Conservation (phyloP, 495 filamentous ascomycete genomes). For the Aspergillus funiculosus region DNA sequence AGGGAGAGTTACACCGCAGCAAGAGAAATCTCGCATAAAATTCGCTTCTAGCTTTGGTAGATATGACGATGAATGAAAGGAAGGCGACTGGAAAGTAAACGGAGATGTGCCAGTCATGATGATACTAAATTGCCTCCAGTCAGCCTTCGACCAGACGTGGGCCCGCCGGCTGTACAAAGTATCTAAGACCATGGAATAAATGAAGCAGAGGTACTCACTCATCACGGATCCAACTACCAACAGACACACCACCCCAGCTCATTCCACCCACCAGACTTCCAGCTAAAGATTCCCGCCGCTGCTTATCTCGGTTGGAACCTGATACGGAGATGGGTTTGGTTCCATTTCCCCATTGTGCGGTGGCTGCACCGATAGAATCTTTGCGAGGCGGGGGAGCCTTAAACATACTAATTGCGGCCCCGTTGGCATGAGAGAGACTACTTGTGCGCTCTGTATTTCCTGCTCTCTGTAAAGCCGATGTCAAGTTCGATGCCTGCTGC, state of each 20-base stretch:
- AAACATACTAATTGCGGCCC: slow-evolving; percentile 53
- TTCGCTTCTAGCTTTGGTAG: slow-evolving; percentile 95
- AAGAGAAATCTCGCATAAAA: slow-evolving; percentile 93
- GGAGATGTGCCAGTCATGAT: slow-evolving; percentile 96
- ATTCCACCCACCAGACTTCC: slow-evolving; percentile 87
- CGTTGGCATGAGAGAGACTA: slow-evolving; percentile 38
- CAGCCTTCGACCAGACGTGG: slow-evolving; percentile 21
- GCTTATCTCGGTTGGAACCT: slow-evolving; percentile 65
- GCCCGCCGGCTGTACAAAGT: too few relatives aligned
- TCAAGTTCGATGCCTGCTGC: slow-evolving; percentile 57
- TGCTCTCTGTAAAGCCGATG: slow-evolving; percentile 52
- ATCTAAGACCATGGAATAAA: neutral
- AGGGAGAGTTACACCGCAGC: slow-evolving; percentile 80
- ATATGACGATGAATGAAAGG: slow-evolving; percentile 95
- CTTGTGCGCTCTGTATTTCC: slow-evolving; percentile 37
- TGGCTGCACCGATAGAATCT: slow-evolving; percentile 62
- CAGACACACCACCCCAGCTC: slow-evolving; percentile 96
- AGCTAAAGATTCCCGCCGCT: slow-evolving; percentile 75
- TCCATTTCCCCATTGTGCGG: slow-evolving; percentile 59
- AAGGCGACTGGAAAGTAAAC: slow-evolving; percentile 83
- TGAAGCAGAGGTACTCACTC: slow-evolving; percentile 64
- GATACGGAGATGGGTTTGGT: slow-evolving; percentile 83
- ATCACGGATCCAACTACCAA: slow-evolving; percentile 94
- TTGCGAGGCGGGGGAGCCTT: slow-evolving; percentile 52
- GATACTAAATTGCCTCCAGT: slow-evolving; percentile 55